phyloP scores from a whole-genome alignment of 257 asterid genomes.

The Solanum acaule region DNA sequence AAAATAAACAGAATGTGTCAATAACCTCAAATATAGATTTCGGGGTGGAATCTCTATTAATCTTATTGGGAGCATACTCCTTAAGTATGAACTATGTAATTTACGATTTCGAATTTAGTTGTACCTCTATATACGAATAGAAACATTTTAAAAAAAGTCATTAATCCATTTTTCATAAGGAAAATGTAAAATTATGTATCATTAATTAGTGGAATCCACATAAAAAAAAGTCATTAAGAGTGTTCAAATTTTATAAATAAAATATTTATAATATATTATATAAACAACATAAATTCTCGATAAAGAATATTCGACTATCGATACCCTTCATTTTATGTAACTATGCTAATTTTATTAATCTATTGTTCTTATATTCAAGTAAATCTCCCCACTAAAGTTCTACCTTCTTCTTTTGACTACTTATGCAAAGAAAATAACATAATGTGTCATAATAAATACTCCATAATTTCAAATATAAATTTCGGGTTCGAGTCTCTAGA shows the following conservation, averaged over 20 bases:
- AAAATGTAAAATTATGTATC: background rate
- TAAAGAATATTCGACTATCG: too few species aligned
- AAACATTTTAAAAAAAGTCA: background rate
- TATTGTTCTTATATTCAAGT: background rate
- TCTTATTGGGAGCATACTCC: background rate
- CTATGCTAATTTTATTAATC: background rate
- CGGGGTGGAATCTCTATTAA: background rate
- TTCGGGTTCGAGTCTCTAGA: accelerated
- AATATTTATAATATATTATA: too few species aligned
- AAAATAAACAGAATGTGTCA: background rate
- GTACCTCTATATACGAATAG: background rate
- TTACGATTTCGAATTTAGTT: background rate
- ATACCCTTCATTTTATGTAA: background rate
- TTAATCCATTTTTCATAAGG: background rate
- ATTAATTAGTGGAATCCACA: background rate
- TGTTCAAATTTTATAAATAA: background rate
- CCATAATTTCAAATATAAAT: background rate
- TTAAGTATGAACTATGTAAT: background rate
- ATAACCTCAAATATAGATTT: background rate
- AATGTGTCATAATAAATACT: background rate
- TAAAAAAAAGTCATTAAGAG: background rate
- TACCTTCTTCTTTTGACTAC: background rate
- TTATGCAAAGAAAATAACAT: background rate
- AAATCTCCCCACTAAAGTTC: background rate
- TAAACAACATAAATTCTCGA: too few species aligned